Conservation (phyloP, 2,329 filamentous ascomycete species). For the Myriosclerotinia scirpicola region DNA sequence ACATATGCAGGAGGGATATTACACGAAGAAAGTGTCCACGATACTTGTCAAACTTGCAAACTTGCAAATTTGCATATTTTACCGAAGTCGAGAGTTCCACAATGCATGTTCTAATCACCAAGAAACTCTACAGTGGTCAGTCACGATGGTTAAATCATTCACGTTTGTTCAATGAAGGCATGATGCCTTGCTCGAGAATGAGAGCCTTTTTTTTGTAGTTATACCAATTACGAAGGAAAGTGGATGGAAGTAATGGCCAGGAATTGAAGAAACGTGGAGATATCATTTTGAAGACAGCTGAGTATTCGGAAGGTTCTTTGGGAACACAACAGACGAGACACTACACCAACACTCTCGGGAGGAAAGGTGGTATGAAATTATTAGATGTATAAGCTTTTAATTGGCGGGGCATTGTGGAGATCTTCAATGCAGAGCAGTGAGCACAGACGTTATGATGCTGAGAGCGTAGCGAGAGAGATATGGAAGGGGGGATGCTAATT, state of each 20-base stretch:
- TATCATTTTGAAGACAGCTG: neutral
- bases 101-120: neutral
- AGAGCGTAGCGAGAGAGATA: neutral
- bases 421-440: neutral
- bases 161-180: neutral
- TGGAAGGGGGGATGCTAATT: neutral
- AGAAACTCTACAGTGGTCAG: neutral
- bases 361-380: neutral
- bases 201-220: neutral
- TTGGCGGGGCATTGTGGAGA: neutral
- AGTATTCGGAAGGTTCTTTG: neutral
- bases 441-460: neutral
- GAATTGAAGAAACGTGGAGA: neutral
- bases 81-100: neutral
- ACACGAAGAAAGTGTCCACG: neutral
- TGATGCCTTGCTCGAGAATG: neutral
- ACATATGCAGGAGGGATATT: neutral
- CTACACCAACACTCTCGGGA: neutral
- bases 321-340: neutral
- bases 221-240: neutral
- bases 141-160: neutral
- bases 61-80: neutral
- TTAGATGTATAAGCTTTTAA: neutral
- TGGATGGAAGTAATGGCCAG: neutral
- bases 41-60: neutral